phyloP scores from a whole-genome alignment of 78 protist species.

The Polysphondylium violaceum region DNA sequence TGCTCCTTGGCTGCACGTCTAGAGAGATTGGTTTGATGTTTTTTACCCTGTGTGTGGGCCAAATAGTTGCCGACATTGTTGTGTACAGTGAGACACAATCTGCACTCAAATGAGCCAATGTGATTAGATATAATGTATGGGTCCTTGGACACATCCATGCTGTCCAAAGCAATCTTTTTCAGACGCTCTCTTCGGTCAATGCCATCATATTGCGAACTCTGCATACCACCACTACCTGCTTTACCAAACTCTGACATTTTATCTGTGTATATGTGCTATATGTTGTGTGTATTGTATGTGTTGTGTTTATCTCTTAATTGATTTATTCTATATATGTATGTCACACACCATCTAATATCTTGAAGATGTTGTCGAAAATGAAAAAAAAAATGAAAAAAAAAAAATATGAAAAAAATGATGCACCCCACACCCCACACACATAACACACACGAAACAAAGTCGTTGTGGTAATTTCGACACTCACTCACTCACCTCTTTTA shows the following conservation, averaged over 20 bases:
- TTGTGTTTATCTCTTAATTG: too few species aligned
- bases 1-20: constrained; percentile 84
- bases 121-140: constrained; percentile 86
- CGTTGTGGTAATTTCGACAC: background rate
- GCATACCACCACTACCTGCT: constrained; percentile 84
- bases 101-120: constrained; percentile 96
- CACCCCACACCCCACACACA: too few species aligned
- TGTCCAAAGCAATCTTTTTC: constrained; percentile 93
- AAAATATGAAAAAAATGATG: background rate
- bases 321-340: too few species aligned
- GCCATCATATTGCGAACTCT: constrained; percentile 81
- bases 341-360: too few species aligned
- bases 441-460: background rate
- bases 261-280: too few species aligned
- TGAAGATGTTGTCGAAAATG: too few species aligned
- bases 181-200: constrained; percentile 93
- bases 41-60: constrained; percentile 95
- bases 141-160: constrained; percentile 94
- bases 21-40: constrained; percentile 96
- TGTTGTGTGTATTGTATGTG: too few species aligned
- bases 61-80: constrained; percentile 96
- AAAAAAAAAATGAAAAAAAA: background rate
- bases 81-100: constrained; percentile 98
- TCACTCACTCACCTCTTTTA: background rate
- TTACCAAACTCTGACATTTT: constrained; percentile 82